Conservation (phyloP, 495 filamentous ascomycete genomes). For the Podospora didyma region DNA sequence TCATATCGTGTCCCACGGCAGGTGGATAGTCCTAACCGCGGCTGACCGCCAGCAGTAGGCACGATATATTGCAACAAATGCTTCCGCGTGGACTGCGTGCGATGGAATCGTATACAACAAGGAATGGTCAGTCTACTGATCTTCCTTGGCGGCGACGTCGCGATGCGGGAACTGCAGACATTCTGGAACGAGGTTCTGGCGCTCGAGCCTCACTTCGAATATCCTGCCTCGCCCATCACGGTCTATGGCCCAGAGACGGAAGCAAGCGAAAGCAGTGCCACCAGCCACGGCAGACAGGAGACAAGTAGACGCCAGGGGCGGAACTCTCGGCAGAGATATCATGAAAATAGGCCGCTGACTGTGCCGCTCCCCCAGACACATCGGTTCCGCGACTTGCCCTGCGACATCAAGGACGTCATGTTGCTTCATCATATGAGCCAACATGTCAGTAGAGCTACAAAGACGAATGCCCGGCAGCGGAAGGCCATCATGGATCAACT, state of each 20-base stretch:
- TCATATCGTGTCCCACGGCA: too few species aligned
- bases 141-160: constrained; percentile 5
- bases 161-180: constrained; percentile 4
- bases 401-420: neutral
- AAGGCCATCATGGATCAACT: too few species aligned
- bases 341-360: too few species aligned
- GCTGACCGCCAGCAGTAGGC: neutral
- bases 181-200: neutral
- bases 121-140: neutral
- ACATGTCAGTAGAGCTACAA: too few species aligned
- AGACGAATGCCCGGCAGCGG: too few species aligned
- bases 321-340: too few species aligned
- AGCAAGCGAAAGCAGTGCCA: too few species aligned
- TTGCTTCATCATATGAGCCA: neutral
- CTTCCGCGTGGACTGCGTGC: constrained; percentile 5
- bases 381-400: neutral
- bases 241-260: too few species aligned
- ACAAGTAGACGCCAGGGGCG: too few species aligned
- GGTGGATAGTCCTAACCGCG: neutral
- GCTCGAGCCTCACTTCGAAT: too few species aligned
- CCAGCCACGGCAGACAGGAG: too few species aligned
- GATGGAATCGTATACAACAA: neutral
- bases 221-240: too few species aligned
- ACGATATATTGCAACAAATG: constrained; percentile 6
- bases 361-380: neutral